Conservation (phyloP, 805 yeast species). For the Ogataea naganishii region DNA sequence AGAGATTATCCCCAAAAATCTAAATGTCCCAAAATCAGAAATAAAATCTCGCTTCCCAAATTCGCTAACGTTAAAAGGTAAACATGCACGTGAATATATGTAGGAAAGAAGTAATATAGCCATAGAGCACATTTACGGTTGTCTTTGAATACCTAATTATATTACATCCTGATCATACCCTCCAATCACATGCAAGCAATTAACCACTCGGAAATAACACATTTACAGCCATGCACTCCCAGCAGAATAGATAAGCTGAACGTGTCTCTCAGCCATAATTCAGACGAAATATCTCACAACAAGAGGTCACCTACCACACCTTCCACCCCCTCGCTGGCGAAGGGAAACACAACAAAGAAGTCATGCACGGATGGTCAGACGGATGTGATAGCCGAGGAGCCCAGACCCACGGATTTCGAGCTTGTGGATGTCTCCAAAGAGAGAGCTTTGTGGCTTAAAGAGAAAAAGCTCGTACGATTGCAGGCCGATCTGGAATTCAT, state of each 20-base stretch:
- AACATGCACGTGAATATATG: too few relatives aligned
- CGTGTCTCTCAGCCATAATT: not conserved
- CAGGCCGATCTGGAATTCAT: slow-evolving; percentile 11
- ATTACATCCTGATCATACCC: too few relatives aligned
- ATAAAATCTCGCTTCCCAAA: too few relatives aligned
- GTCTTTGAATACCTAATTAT: too few relatives aligned
- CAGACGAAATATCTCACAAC: slow-evolving; percentile 4
- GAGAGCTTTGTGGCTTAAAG: slow-evolving; percentile 1
- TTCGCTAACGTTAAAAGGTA: too few relatives aligned
- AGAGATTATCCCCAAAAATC: too few relatives aligned
- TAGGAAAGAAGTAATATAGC: too few relatives aligned
- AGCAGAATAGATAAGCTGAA: not conserved
- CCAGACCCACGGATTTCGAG: not conserved
- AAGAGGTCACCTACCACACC: slow-evolving; percentile 26
- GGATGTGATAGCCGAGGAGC: not conserved
- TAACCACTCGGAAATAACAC: too few relatives aligned
- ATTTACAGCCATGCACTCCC: not conserved
- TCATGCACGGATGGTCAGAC: not conserved
- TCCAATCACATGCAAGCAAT: too few relatives aligned
- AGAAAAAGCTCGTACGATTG: slow-evolving; percentile 1
- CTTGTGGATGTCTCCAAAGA: not conserved
- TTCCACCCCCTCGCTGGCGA: slow-evolving; percentile 18
- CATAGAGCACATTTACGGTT: too few relatives aligned
- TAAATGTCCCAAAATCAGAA: too few relatives aligned
- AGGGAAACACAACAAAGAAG: slow-evolving; percentile 17